A percentile compares a stretch with the other conserved stretches of the same genome.
These are phyloP conservation scores for Nicotiana attenuata DNA, from an alignment of 257 asterid species.

Conservation along the genomic window DNA sequence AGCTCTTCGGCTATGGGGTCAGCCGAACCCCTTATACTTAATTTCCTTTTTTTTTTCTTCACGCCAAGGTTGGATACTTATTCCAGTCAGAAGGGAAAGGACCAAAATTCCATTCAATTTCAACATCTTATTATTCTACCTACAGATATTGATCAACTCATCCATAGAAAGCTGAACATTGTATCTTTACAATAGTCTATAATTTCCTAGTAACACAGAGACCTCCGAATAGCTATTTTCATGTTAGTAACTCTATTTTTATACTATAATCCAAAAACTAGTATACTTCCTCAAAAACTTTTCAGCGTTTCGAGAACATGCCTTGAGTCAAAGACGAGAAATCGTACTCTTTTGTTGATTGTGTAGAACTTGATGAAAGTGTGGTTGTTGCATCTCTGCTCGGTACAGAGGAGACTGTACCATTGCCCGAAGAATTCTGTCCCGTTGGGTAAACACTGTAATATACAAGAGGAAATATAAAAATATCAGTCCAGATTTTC, in stretches of 20 bases:
- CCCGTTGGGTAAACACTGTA: conserved; percentile 51
- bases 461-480: background rate
- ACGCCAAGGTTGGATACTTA: too few relatives aligned
- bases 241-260: conserved; percentile 13
- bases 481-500: background rate
- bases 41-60: too few relatives aligned
- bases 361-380: conserved; percentile 42
- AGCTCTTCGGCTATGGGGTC: too few relatives aligned
- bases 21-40: too few relatives aligned
- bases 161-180: conserved; percentile 19
- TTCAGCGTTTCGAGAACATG: conserved; percentile 64
- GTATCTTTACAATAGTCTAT: conserved; percentile 42
- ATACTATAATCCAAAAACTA: conserved; percentile 11
- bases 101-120: conserved; percentile 13
- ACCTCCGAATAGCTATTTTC: conserved; percentile 17
- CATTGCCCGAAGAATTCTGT: conserved; percentile 42
- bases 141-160: conserved; percentile 28
- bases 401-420: conserved; percentile 34
- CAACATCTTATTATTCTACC: conserved; percentile 32
- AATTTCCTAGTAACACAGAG: conserved; percentile 21
- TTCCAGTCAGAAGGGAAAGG: background rate
- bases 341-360: conserved; percentile 67
- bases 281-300: background rate
- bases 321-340: conserved; percentile 94
- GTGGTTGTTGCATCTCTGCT: conserved; percentile 37